A percentile compares a stretch with the other conserved stretches of the same genome.
These are phyloP conservation scores for Vitis rupestris DNA, from an alignment of 164 flowering plant species.

Conservation along the genomic window DNA sequence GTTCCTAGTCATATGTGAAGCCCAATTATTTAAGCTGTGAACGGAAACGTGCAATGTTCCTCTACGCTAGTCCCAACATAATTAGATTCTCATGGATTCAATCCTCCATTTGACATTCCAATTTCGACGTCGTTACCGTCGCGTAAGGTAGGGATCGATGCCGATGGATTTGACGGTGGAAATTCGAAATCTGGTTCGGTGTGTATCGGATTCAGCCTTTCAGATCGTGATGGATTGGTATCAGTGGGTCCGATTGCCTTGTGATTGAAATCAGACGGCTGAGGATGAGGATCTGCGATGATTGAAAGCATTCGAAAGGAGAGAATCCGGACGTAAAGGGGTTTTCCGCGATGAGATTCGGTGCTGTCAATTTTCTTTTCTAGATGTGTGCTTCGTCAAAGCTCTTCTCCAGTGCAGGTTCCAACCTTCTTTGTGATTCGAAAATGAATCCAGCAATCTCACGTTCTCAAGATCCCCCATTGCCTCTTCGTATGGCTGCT, in stretches of 20 bases:
- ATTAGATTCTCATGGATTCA: conserved; percentile 4
- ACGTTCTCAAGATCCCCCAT: no score
- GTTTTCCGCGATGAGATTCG: conserved; percentile 25
- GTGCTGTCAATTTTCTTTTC: not conserved
- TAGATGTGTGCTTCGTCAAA: no score
- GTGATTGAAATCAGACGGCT: not conserved
- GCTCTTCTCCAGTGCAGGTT: no score
- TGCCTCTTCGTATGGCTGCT: no score
- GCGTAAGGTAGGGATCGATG: not conserved
- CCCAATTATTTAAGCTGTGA: conserved; percentile 90
- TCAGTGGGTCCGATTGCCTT: conserved; percentile 4
- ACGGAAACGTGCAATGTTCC: conserved; percentile 70
- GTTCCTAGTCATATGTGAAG: conserved; percentile 98
- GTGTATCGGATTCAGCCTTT: no score
- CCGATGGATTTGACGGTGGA: not conserved
- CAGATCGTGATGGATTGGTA: not conserved
- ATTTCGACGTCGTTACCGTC: not conserved
- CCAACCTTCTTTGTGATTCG: no score
- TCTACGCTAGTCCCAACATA: conserved; percentile 45
- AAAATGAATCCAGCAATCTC: no score
- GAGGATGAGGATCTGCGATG: not conserved
- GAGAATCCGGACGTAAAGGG: conserved; percentile 4
- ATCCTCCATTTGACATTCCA: not conserved
- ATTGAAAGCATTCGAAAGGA: not conserved
- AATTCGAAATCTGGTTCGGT: not conserved